Evolutionary conservation across 345 rosid species (phyloP).

Genomic region (Chamaenerion angustifolium): DNA sequence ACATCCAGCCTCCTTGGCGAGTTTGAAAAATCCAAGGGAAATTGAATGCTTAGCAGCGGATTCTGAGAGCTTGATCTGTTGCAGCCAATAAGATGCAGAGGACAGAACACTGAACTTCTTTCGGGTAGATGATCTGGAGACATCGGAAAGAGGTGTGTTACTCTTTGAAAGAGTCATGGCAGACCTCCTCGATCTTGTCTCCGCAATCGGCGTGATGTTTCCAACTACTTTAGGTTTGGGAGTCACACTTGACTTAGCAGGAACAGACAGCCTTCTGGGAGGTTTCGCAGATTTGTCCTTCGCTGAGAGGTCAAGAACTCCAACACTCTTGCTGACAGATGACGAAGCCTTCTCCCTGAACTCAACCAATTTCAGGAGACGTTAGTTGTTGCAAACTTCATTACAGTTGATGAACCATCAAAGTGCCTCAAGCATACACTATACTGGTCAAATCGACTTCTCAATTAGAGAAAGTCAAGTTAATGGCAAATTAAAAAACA

Average conservation of each 20-base stretch:
- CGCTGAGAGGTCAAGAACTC: conserved; percentile 52
- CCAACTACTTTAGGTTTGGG: conserved; percentile 23
- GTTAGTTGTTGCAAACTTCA: conserved; percentile 1
- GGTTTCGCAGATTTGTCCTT: conserved; percentile 65
- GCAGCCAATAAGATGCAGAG: conserved; percentile 60
- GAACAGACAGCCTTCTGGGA: conserved; percentile 69
- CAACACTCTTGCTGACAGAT: conserved; percentile 57
- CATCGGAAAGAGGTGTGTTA: conserved; percentile 43
- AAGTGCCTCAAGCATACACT: no score
- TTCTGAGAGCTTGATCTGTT: conserved; percentile 69
- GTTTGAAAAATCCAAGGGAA: conserved; percentile 82
- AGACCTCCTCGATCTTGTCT: conserved; percentile 34
- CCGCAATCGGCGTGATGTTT: conserved; percentile 42
- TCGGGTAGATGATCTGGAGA: conserved; percentile 30
- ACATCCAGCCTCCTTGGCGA: conserved; percentile 73
- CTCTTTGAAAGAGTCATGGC: conserved; percentile 22
- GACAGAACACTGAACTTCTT: conserved; percentile 33
- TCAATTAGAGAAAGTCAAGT: no score
- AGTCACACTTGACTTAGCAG: conserved; percentile 30
- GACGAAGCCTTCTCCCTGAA: conserved; percentile 33
- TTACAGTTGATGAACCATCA: no score
- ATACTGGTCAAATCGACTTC: no score
- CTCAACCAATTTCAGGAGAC: background rate
- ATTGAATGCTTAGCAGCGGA: conserved; percentile 56
- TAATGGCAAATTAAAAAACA: no score